Evolutionary conservation across 257 asterid genomes (phyloP), one percentile per base, ranked within the genome.

Genomic region (Solanum gandarillasii): DNA sequence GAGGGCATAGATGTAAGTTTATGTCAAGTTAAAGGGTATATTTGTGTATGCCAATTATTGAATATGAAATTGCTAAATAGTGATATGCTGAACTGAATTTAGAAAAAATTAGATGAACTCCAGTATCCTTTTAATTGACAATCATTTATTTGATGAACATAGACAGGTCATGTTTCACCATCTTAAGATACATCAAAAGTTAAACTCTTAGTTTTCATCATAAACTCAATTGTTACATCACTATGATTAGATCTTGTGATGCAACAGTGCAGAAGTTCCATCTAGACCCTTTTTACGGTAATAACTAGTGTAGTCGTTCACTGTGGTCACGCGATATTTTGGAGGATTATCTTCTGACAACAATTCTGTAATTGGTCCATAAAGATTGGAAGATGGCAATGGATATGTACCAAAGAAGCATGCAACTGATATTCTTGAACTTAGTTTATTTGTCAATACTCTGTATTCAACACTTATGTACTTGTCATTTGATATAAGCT

Each of bases 401-500:
- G 85, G 27, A 41, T 93, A 89, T 0, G 94, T 94, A 87, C 89
- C 48, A 32, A 93, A 94, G 90, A 95, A 93, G 91, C 94, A 89
- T 3, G 98, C 98, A 12, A 94, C 92, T 1, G 98, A 95, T 58
- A 90, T 88, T 84, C 98, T 88, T 48, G 98, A 72, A 78, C 91
- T 1, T 67, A 46, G 58, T 13, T 46, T 52, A 9, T 91, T 93
- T 21, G 97, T 96, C 73, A 93, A 3, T 7, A 93, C 95, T 88
- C 94, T 91, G 32, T 95, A 97, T 62, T 92, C 92, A 4, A 86
- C 92, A 73, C 97, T 94, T 84, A 13, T 89, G 52, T 90, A 92
- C 90, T 90, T 92, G 93, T 94, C 97, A 34, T 95, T 95, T 7
- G 98, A 88, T 88, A 93, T 79, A 0, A 94, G 93, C 96, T 93